Evolutionary conservation across 2,329 filamentous ascomycete species (phyloP), one percentile per base, ranked within the genome.

Genomic region (Apiospora koreana): DNA sequence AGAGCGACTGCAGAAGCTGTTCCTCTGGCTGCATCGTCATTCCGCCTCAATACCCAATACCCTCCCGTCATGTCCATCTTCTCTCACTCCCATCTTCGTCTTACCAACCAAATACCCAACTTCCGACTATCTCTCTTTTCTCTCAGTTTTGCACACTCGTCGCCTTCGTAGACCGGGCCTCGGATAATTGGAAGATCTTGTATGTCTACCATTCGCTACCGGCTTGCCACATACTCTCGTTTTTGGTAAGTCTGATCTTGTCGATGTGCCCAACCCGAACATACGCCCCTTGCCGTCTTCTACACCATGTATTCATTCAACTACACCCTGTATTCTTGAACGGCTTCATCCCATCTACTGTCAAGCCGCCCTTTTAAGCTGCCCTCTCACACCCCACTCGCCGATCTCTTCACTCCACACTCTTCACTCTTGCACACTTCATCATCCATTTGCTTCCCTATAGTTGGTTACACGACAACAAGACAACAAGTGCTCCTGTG

Each of bases 191-290:
- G 69, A 74, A 73, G 74, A 75, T 76, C 76, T 79, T 82, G 76
- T 83, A 84, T 83, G 79, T 73, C 78, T 83, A 83, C 76, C 74
- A 70, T 70, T 80, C 78, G 77, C 77, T 77, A 76, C 78, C 80
- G 75, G 76, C 74, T 77, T 67, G 68, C 69, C 68, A 18, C 12
- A n/a, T 69, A 73, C 71, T 38, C 69, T 74, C 70, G 25, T 75
- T 76, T 76, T 76, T 77, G 78, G 76, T 76, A 74, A 70, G 75
- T 77, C 18, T 62, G 21, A n/a, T n/a, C 9, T 48, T 21, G 43
- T 1, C 28, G 18, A 50, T 35, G n/a, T n/a, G 1, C 16, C 45
- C 23, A 48, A 21, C 28, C 9, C 31, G 28, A 25, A 25, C 10
- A n/a, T 31, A 3, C 46, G n/a, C 31, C 35, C 43, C 66, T 46